Base-by-base conservation (phyloP, 371 early-diverging fungal species). In the Dinochytrium kinnereticum region DNA sequence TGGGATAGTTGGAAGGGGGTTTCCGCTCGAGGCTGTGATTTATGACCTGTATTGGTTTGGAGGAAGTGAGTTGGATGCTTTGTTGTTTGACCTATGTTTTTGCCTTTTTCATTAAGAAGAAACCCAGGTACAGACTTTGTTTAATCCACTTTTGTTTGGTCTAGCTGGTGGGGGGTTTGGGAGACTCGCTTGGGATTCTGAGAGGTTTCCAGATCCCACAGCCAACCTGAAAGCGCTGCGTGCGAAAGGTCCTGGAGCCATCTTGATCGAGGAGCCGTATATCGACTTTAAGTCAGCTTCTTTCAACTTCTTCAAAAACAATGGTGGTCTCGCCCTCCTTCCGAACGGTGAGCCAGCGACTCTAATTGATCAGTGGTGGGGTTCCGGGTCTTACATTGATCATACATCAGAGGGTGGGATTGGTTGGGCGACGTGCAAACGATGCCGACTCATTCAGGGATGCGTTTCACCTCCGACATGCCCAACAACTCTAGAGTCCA, bases 31-130 rank as follows among this genome's bases (percentile, higher is more conserved):
- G 38, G 65, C 50, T 34, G 50, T 74, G 5, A 50, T 74, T 33
- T 61, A 69, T 26, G 74, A 74, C 39, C 28, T 74, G 24, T 64
- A 51, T 31, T 74, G 74, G 74, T 74, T 51, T 38, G 61, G 65
- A 21, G 74, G 57, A 30, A 15, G 10, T 55, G 49, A n/a, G n/a
- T n/a, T n/a, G n/a, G n/a, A n/a, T n/a, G n/a, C n/a, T n/a, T n/a
- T n/a, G n/a, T n/a, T n/a, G n/a, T n/a, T n/a, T n/a, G n/a, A n/a
- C n/a, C n/a, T n/a, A n/a, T n/a, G n/a, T n/a, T n/a, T n/a, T n/a
- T n/a, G n/a, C n/a, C n/a, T n/a, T n/a, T n/a, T n/a, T n/a, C n/a
- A n/a, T n/a, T n/a, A n/a, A n/a, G n/a, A n/a, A n/a, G n/a, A n/a
- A n/a, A n/a, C n/a, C n/a, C n/a, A n/a, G n/a, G n/a, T n/a, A n/a